These are phyloP conservation scores for Trichoderma afroharzianum DNA, from an alignment of 2,329 filamentous ascomycete genomes.

Conservation along the genomic window DNA sequence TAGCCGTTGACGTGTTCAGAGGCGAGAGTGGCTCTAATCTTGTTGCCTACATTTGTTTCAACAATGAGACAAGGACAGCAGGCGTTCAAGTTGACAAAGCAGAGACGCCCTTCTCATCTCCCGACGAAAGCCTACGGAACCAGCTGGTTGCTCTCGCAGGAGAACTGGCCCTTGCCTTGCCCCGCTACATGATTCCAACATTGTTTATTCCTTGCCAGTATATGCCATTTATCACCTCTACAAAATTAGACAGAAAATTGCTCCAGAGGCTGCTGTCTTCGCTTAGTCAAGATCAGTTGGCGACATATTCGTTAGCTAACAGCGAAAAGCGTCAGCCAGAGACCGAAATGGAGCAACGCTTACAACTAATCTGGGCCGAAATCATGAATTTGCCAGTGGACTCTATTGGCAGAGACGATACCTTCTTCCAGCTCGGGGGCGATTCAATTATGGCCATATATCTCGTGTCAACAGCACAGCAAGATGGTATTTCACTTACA, in stretches of 20 bases:
- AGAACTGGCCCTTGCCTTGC: not conserved
- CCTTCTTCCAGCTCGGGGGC: constrained; percentile 29
- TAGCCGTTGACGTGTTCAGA: constrained; percentile 3
- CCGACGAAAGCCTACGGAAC: constrained; percentile 8
- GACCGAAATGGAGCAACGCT: constrained; percentile 11
- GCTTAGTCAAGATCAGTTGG: not conserved
- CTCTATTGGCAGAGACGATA: constrained; percentile 25
- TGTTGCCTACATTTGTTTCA: constrained; percentile 6
- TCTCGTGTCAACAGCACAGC: constrained; percentile 37
- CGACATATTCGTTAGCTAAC: not conserved
- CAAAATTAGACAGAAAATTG: constrained; percentile 14
- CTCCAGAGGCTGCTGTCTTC: not conserved
- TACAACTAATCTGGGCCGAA: constrained; percentile 29
- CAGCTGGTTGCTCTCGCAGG: constrained; percentile 3
- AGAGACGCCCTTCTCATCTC: constrained; percentile 12
- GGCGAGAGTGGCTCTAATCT: not conserved
- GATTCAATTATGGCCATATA: constrained; percentile 45
- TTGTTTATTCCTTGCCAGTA: constrained; percentile 19
- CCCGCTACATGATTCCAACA: constrained; percentile 22
- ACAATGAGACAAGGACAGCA: not conserved
- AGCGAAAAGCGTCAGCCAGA: constrained; percentile 16
- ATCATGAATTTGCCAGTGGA: constrained; percentile 28
- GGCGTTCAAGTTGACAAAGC: not conserved
- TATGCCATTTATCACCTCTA: constrained; percentile 20
- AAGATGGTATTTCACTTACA: constrained; percentile 8